Evolutionary conservation across 2,329 filamentous ascomycete genomes (phyloP).

Genomic region (Aspergillus fumigatus): DNA sequence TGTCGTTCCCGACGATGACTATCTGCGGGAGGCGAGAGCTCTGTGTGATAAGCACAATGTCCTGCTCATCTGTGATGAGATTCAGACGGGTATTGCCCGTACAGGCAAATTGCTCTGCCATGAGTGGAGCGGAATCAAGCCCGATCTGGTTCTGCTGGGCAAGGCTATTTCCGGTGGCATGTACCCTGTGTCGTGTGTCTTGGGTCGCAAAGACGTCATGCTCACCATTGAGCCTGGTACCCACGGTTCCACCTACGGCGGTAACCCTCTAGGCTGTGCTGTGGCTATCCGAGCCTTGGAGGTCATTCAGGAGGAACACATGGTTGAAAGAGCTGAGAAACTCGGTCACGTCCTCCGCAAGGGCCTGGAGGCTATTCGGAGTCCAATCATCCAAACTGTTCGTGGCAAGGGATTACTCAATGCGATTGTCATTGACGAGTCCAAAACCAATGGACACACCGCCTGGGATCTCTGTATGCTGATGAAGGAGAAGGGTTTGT

Average conservation of each 20-base stretch:
- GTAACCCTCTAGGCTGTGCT: slow-evolving; percentile 91
- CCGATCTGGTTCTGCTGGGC: slow-evolving; percentile 88
- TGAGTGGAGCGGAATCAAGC: slow-evolving; percentile 92
- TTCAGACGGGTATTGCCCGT: slow-evolving; percentile 94
- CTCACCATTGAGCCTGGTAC: slow-evolving; percentile 93
- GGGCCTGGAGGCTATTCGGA: slow-evolving; percentile 69
- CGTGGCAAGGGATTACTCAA: slow-evolving; percentile 93
- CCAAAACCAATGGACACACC: slow-evolving; percentile 73
- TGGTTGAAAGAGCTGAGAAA: slow-evolving; percentile 75
- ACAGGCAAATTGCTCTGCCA: slow-evolving; percentile 92
- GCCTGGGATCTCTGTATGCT: slow-evolving; percentile 97
- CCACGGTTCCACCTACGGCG: slow-evolving; percentile 96
- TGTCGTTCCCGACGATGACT: slow-evolving; percentile 86
- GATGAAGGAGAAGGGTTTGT: slow-evolving; percentile 87
- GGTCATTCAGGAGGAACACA: slow-evolving; percentile 84
- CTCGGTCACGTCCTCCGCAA: slow-evolving; percentile 81
- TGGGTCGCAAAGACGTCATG: slow-evolving; percentile 88
- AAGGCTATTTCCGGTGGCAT: slow-evolving; percentile 98
- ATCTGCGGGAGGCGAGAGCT: slow-evolving; percentile 71
- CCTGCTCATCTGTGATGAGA: slow-evolving; percentile 94
- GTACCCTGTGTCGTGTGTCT: slow-evolving; percentile 95
- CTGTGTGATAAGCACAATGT: slow-evolving; percentile 96
- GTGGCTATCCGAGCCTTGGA: slow-evolving; percentile 94
- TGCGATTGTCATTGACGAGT: slow-evolving; percentile 92
- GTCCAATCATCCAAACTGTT: slow-evolving; percentile 73